phyloP scores from a whole-genome alignment of 2,329 filamentous ascomycete species.

The Pseudogymnoascus sp. region DNA sequence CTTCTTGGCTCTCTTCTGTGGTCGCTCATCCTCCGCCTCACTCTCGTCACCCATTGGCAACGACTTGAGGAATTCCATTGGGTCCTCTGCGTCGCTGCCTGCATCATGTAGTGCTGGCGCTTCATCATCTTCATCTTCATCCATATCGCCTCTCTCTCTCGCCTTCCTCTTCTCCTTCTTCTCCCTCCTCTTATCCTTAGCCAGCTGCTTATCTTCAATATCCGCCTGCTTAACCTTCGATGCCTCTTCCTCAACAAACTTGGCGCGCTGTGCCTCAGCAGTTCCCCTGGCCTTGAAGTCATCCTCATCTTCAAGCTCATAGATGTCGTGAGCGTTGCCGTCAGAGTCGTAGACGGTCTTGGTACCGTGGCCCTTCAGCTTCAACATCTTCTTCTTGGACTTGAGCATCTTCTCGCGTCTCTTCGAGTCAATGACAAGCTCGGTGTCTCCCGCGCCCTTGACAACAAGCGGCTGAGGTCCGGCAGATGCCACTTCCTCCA shows the following conservation, averaged over 20 bases:
- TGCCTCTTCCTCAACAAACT: conserved; percentile 71
- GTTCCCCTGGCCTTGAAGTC: conserved; percentile 69
- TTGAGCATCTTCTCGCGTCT: conserved; percentile 90
- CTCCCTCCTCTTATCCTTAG: conserved; percentile 68
- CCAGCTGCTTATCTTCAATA: conserved; percentile 71
- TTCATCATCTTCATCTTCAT: conserved; percentile 31
- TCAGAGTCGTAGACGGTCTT: conserved; percentile 92
- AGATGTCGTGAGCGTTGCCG: conserved; percentile 73
- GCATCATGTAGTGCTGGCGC: conserved; percentile 26
- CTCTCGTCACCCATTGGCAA: conserved; percentile 43
- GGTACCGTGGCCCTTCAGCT: conserved; percentile 77
- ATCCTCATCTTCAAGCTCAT: conserved; percentile 81
- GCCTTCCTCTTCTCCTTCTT: conserved; percentile 69
- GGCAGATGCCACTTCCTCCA: conserved; percentile 34
- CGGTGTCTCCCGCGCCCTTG: conserved; percentile 57
- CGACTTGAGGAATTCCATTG: conserved; percentile 51
- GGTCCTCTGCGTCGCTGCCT: conserved; percentile 43
- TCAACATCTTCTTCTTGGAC: conserved; percentile 88
- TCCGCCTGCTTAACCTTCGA: conserved; percentile 68
- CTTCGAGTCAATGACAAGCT: conserved; percentile 85
- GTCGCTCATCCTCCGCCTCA: conserved; percentile 37
- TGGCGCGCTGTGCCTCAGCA: conserved; percentile 66
- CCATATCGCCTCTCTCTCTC: conserved; percentile 49
- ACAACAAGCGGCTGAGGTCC: conserved; percentile 52
- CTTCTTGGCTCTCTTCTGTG: conserved; percentile 64